A percentile compares a stretch with the other conserved stretches of the same genome.
These are phyloP conservation scores for Neurospora sp. DNA, from an alignment of 495 filamentous ascomycete genomes.

Conservation along the genomic window DNA sequence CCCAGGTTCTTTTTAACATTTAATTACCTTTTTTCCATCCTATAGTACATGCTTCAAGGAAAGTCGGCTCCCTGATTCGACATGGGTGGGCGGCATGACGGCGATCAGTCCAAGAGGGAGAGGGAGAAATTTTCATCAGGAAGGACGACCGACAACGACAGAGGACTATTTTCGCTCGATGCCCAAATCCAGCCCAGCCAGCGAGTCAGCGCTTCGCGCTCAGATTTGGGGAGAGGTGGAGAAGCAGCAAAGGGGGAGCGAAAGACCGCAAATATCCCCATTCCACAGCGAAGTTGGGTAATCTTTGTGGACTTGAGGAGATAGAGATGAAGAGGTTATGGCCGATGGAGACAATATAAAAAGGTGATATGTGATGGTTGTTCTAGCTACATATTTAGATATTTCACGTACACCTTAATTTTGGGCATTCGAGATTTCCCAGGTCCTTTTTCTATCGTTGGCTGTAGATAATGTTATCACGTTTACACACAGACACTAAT, in stretches of 20 bases:
- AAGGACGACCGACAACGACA: neutral
- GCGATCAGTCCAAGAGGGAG: neutral
- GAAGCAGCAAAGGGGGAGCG: neutral
- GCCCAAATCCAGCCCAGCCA: neutral
- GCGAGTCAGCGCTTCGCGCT: neutral
- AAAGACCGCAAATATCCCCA: neutral
- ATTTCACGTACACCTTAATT: neutral
- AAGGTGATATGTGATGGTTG: neutral
- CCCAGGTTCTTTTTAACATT: constrained; percentile 25
- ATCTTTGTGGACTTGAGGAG: neutral
- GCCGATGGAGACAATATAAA: neutral
- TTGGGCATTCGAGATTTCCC: neutral
- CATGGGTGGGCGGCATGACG: constrained; percentile 15
- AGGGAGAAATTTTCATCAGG: neutral
- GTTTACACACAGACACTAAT: too few species aligned
- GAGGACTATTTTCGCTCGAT: neutral
- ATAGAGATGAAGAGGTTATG: neutral
- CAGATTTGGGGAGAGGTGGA: neutral
- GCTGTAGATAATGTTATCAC: neutral
- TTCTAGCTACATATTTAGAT: neutral
- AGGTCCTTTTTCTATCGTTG: neutral
- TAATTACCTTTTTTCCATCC: constrained; percentile 29
- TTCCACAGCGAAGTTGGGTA: neutral
- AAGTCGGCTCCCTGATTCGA: constrained; percentile 4
- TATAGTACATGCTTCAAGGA: neutral